Evolutionary conservation across 257 asterid species (phyloP).

Genomic region (Forsythia viridissima): DNA sequence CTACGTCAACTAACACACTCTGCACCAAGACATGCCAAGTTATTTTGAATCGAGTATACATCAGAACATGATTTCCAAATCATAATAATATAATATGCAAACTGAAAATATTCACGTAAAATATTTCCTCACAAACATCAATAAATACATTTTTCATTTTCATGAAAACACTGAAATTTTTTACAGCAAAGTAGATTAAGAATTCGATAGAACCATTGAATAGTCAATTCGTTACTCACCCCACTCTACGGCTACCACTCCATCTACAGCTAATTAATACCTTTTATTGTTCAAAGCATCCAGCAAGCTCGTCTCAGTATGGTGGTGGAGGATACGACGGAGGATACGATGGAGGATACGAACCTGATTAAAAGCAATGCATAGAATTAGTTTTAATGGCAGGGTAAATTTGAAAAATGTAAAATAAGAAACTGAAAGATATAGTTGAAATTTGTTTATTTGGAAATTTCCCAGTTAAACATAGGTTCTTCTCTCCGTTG

Average conservation of each 20-base stretch:
- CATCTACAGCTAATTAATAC: background rate
- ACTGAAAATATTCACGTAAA: background rate
- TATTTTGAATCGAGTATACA: background rate
- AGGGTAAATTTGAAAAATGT: background rate
- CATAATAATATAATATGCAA: background rate
- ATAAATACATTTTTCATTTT: background rate
- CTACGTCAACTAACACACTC: background rate
- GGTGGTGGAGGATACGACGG: slow-evolving; percentile 15
- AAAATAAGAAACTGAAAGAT: background rate
- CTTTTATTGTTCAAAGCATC: background rate
- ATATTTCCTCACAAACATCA: background rate
- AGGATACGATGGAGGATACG: slow-evolving; percentile 30
- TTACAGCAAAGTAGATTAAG: background rate
- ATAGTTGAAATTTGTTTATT: too few species aligned
- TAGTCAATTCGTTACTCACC: background rate
- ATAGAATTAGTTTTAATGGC: background rate
- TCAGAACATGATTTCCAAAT: background rate
- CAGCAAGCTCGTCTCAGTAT: slow-evolving; percentile 27
- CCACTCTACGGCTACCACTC: background rate
- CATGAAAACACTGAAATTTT: background rate
- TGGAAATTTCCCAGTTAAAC: background rate
- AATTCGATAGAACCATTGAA: background rate
- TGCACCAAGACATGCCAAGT: background rate
- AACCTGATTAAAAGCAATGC: slow-evolving; percentile 30
- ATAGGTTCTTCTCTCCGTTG: background rate